These are phyloP conservation scores for Trifolium subterraneum DNA, from an alignment of 306 rosid species.

Conservation along the genomic window DNA sequence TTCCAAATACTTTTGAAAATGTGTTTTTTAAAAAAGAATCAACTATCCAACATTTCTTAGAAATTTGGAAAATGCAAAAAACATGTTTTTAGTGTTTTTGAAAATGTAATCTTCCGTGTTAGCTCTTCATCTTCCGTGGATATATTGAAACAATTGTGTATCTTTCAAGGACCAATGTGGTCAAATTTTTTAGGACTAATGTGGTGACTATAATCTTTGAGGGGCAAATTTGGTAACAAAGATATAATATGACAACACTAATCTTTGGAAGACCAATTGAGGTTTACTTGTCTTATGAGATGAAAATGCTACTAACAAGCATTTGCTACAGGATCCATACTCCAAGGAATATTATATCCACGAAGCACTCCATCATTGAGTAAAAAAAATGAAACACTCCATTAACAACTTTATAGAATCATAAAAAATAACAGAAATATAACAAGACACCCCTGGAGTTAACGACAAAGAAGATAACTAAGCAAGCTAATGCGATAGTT, in stretches of 20 bases:
- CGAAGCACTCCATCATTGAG: constrained; percentile 16
- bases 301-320: constrained; percentile 19
- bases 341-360: constrained; percentile 32
- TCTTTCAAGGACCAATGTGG: background rate
- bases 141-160: background rate
- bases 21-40: background rate
- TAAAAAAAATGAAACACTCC: too few species aligned
- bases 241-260: background rate
- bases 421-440: constrained; percentile 36
- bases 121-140: background rate
- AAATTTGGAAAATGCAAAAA: background rate
- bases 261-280: constrained; percentile 11
- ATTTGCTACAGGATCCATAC: constrained; percentile 19
- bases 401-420: constrained; percentile 7
- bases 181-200: background rate
- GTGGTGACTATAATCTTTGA: constrained; percentile 12
- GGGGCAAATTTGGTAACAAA: background rate
- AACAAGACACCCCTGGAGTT: constrained; percentile 2
- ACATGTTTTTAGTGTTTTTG: background rate
- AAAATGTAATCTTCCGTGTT: background rate
- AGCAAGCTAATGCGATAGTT: constrained; percentile 36
- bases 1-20: background rate
- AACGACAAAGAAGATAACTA: constrained; percentile 23
- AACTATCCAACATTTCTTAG: background rate
- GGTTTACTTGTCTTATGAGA: constrained; percentile 8